Evolutionary conservation across 345 rosid genomes (phyloP).

Genomic region (Camelina hispida): DNA sequence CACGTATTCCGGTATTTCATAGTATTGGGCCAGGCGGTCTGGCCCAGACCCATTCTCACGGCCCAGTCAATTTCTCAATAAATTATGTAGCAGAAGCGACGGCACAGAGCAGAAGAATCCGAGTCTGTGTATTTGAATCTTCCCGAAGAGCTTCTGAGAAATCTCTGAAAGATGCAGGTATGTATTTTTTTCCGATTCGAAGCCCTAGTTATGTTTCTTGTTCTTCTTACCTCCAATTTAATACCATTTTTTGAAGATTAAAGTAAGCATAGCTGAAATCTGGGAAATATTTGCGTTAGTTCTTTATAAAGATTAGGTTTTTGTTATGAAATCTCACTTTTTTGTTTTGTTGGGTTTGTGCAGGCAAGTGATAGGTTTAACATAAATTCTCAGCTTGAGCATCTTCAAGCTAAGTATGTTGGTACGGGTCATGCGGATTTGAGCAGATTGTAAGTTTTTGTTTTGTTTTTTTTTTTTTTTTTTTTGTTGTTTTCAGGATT

Average conservation of each 20-base stretch:
- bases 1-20: neutral
- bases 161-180: slow-evolving; percentile 29
- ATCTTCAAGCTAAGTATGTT: slow-evolving; percentile 96
- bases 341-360: slow-evolving; percentile 25
- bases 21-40: neutral
- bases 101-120: neutral
- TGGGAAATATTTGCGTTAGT: neutral
- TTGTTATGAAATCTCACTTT: slow-evolving; percentile 2
- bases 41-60: neutral
- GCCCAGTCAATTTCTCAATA: neutral
- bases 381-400: slow-evolving; percentile 98
- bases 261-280: neutral
- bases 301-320: slow-evolving; percentile 8
- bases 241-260: neutral
- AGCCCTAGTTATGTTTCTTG: neutral
- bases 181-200: neutral
- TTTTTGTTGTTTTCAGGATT: neutral
- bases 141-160: neutral
- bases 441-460: slow-evolving; percentile 75
- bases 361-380: slow-evolving; percentile 99
- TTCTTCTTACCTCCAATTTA: neutral
- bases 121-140: neutral
- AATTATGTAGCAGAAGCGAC: neutral
- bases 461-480: neutral
- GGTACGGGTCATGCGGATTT: slow-evolving; percentile 97